Evolutionary conservation across 768 basidiomycete genomes (phyloP), one percentile per base, ranked within the genome.

Genomic region (Psilocybe azurescens): DNA sequence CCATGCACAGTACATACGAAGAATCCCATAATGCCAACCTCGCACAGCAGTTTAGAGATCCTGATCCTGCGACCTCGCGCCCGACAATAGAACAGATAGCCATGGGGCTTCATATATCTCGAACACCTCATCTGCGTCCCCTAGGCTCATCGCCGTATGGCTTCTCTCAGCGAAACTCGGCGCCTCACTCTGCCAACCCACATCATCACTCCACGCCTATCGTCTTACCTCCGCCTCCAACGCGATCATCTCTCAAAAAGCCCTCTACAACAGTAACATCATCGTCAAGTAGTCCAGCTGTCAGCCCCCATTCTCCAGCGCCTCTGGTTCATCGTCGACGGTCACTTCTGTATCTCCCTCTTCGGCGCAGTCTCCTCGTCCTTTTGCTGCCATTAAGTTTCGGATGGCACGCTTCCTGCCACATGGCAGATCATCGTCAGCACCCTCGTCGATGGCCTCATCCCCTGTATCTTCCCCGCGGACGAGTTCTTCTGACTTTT

Each of bases 51-150:
- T 72, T 68, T 59, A 56, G 73, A 64, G 67, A 72, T 16, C 61
- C 66, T 38, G 78, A 81, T 63, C 72, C 81, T 30, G 64, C 79
- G 29, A 60, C 77, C 28, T 70, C 77, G 20, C 86, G 83, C 14
- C 90, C 90, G 1, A 88, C 86, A 51, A 81, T 90, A 44, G 86
- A 89, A 68, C 90, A 92, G 74, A 92, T 92, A 62, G 87, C 89
- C 13, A 91, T 92, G 89, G 90, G 90, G 18, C 80, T 92, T 24
- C 90, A 92, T 72, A 77, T 89, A 32, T 91, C 90, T 5, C 85
- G 88, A 39, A 92, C 90, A 1, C 90, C 90, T 3, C 90, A 91
- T 70, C 74, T 91, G 30, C 82, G 86, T 47, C 79, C 83, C 8
- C 70, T 77, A 16, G 69, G 66, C 46, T 63, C 76, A 2, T 70